A percentile compares a stretch with the other conserved stretches of the same genome.
Conservation (phyloP, 176 grass and related monocot species). For the Avena sativa region DNA sequence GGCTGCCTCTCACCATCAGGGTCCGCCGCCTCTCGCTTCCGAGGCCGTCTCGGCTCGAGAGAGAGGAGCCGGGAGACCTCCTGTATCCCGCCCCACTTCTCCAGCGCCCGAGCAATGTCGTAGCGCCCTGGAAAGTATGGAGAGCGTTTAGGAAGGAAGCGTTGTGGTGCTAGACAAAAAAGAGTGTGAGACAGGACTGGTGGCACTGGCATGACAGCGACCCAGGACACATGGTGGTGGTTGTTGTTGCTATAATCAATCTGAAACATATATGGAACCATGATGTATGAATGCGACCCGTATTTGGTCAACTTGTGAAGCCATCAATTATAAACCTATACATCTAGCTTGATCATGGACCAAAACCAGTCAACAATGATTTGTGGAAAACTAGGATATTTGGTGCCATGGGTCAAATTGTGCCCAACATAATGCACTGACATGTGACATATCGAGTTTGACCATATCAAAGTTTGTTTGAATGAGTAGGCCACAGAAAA, state of each 20-base stretch:
- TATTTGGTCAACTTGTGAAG: not conserved
- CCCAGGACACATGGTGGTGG: not conserved
- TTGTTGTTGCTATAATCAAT: not conserved
- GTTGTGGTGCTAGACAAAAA: no score
- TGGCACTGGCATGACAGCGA: not conserved
- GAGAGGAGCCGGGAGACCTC: constrained; percentile 90
- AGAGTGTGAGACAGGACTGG: not conserved
- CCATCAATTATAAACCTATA: not conserved
- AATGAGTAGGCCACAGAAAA: not conserved
- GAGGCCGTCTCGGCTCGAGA: constrained; percentile 65
- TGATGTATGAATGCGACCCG: not conserved
- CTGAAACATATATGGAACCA: not conserved
- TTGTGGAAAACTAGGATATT: not conserved
- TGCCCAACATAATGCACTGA: not conserved
- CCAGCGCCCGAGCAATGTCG: constrained; percentile 93
- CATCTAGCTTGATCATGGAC: not conserved
- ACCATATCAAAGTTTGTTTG: not conserved
- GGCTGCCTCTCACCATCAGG: constrained; percentile 41
- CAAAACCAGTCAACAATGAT: not conserved
- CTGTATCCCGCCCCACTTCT: constrained; percentile 91
- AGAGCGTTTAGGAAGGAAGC: no score
- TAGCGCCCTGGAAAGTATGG: constrained; percentile 60
- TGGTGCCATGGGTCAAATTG: not conserved
- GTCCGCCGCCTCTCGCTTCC: constrained; percentile 36
- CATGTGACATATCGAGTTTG: not conserved